Percentiles rank a stretch among this genome's conserved stretches.
phyloP scores from a whole-genome alignment of 1,139 yeast genomes.

The Meyerozyma guilliermondii region DNA sequence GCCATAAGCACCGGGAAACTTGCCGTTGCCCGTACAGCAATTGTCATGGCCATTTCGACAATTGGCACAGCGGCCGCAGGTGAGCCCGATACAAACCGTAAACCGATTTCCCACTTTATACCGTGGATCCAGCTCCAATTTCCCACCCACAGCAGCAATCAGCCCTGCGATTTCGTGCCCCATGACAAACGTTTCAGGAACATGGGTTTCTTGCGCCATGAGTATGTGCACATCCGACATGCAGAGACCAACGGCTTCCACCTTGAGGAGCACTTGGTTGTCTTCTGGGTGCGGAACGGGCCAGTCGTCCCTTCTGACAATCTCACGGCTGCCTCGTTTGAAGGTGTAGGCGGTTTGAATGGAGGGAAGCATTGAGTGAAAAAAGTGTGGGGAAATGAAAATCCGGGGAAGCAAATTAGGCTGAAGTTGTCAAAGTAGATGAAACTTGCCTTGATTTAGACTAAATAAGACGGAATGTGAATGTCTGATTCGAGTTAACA shows the following conservation, averaged over 20 bases:
- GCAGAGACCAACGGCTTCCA: slow-evolving; percentile 52
- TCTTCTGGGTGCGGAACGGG: slow-evolving; percentile 36
- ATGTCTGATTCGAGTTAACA: too few relatives aligned
- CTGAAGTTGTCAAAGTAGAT: too few relatives aligned
- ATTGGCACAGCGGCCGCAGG: slow-evolving; percentile 40
- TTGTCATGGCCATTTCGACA: slow-evolving; percentile 44
- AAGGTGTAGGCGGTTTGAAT: slow-evolving; percentile 18
- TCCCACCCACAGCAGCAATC: slow-evolving; percentile 36
- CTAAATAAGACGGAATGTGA: too few relatives aligned
- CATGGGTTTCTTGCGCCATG: slow-evolving; percentile 18
- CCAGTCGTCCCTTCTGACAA: slow-evolving; percentile 16
- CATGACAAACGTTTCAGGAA: slow-evolving; percentile 36
- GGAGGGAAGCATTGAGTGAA: slow-evolving; percentile 8
- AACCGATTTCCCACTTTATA: slow-evolving; percentile 33
- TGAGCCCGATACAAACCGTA: slow-evolving; percentile 29
- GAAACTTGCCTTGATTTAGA: too few relatives aligned
- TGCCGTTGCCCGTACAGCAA: slow-evolving; percentile 20
- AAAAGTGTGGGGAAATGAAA: background rate
- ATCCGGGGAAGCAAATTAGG: too few relatives aligned
- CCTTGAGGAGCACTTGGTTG: slow-evolving; percentile 37
- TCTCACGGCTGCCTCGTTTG: slow-evolving; percentile 11
- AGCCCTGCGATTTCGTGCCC: slow-evolving; percentile 58
- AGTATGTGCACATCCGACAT: slow-evolving; percentile 46
- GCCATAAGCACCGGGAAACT: slow-evolving; percentile 29
- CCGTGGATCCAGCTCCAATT: slow-evolving; percentile 17